Evolutionary conservation across 495 filamentous ascomycete genomes (phyloP).

Genomic region (Aspergillus saccharolyticus): DNA sequence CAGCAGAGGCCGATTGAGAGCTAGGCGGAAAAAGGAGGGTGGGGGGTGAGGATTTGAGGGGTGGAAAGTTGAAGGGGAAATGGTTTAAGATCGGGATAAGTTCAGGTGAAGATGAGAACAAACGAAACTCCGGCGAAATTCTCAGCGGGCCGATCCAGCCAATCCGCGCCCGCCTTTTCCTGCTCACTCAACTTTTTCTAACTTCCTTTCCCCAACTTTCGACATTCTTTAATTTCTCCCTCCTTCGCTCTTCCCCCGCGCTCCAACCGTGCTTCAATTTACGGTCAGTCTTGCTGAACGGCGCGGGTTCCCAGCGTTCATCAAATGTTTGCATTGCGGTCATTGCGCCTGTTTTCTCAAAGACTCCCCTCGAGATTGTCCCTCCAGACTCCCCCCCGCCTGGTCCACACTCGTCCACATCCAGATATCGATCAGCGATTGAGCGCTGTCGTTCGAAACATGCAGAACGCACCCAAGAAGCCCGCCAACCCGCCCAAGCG

Average conservation of each 20-base stretch:
- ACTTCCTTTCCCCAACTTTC: neutral
- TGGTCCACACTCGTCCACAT: slow-evolving; percentile 4
- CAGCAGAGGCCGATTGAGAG: slow-evolving; percentile 24
- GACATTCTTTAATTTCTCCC: neutral
- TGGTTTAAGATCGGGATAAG: slow-evolving; percentile 2
- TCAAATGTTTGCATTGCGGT: slow-evolving; percentile 11
- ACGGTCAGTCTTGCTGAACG: no score
- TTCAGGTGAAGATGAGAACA: slow-evolving; percentile 14
- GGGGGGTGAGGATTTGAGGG: slow-evolving; percentile 8
- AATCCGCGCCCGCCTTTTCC: slow-evolving; percentile 21
- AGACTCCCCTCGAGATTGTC: slow-evolving; percentile 5
- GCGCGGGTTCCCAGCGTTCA: neutral
- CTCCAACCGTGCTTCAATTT: no score
- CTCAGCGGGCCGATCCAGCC: slow-evolving; percentile 23
- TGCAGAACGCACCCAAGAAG: slow-evolving; percentile 29
- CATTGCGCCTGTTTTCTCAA: neutral
- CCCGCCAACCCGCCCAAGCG: slow-evolving; percentile 34
- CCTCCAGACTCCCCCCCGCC: slow-evolving; percentile 2
- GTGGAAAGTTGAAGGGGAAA: slow-evolving; percentile 10
- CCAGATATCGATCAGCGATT: neutral
- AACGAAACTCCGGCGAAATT: slow-evolving; percentile 16
- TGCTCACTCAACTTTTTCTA: neutral
- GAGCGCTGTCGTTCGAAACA: slow-evolving; percentile 10
- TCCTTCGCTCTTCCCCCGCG: neutral
- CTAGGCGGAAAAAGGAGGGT: slow-evolving; percentile 2